Evolutionary conservation across 2,329 filamentous ascomycete species (phyloP), one percentile per base, ranked within the genome.

Genomic region (Coniochaeta sp.): DNA sequence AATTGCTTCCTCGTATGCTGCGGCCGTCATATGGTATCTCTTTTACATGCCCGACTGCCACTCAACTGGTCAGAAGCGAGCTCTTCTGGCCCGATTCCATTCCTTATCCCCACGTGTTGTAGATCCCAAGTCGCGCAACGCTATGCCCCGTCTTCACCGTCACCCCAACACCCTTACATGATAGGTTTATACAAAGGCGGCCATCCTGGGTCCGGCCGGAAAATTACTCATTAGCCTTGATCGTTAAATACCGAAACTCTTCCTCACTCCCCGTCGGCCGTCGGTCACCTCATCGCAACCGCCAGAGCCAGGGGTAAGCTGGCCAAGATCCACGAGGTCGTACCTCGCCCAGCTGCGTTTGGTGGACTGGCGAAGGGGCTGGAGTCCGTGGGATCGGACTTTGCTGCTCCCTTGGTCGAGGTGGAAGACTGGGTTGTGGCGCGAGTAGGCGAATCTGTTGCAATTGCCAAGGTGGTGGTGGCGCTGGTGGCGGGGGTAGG

Each of bases 291-390:
- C 61, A 60, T 26, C 10, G 28, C 28, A 22, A 65, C 28, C 1
- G 44, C 55, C 32, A 59, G 16, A 10, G 54, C 58, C n/a, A 64
- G 30, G 7, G 64, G 60, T 32, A 63, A 12, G 22, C 58, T 26
- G 34, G 55, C 55, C 36, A 40, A 30, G 16, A 44, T 4, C 34
- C 38, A 57, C 19, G 55, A 57, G 2, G 24, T 26, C 26, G 24
- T 36, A 28, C 57, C 19, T 19, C 26, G 24, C 26, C 40, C 57
- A 4, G 42, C 62, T 8, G 55, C 60, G 59, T 62, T 64, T 14
- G n/a, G 19, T 19, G 65, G 59, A n/a, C 60, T 56, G n/a, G 59
- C 66, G 56, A 70, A 71, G 0, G 69, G 69, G 28, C 67, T 64
- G 52, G 67, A 67, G 55, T 69, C 65, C 16, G 64, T 68, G 4